Evolutionary conservation across 2,329 filamentous ascomycete genomes (phyloP).

Genomic region (Aspergillus pseudonomiae): DNA sequence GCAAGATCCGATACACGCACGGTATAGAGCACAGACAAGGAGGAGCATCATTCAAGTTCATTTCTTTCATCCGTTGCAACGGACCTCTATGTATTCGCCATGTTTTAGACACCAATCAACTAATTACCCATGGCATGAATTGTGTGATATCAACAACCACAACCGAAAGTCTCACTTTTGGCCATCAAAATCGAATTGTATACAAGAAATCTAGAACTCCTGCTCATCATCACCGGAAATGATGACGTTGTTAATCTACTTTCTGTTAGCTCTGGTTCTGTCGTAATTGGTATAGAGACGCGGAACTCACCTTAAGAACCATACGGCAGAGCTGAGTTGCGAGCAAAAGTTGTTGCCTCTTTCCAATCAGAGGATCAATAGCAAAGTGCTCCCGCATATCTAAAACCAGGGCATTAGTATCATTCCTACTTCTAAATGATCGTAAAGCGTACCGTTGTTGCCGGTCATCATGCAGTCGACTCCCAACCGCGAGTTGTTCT

Average conservation of each 20-base stretch:
- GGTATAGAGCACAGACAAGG: neutral
- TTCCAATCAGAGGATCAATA: conserved; percentile 96
- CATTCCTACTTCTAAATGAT: neutral
- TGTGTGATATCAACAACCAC: conserved; percentile 18
- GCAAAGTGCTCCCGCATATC: conserved; percentile 98
- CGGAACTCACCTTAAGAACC: conserved; percentile 80
- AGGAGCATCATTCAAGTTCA: conserved; percentile 14
- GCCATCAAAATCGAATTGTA: conserved; percentile 21
- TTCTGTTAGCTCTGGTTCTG: conserved; percentile 19
- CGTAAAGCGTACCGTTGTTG: conserved; percentile 71
- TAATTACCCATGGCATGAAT: conserved; percentile 21
- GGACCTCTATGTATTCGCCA: conserved; percentile 21
- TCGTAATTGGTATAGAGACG: neutral
- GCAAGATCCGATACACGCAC: neutral
- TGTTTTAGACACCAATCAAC: conserved; percentile 20
- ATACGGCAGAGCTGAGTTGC: conserved; percentile 97
- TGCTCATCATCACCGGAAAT: conserved; percentile 84
- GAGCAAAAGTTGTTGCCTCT: conserved; percentile 93
- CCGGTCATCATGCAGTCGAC: conserved; percentile 98
- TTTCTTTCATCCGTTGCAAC: conserved; percentile 27
- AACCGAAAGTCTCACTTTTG: conserved; percentile 20
- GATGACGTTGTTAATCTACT: conserved; percentile 84
- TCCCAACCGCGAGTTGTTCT: conserved; percentile 75
- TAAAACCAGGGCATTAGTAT: conserved; percentile 32
- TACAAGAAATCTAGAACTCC: conserved; percentile 67